phyloP scores from a whole-genome alignment of 768 basidiomycete genomes.

The Calocybe cyanea region DNA sequence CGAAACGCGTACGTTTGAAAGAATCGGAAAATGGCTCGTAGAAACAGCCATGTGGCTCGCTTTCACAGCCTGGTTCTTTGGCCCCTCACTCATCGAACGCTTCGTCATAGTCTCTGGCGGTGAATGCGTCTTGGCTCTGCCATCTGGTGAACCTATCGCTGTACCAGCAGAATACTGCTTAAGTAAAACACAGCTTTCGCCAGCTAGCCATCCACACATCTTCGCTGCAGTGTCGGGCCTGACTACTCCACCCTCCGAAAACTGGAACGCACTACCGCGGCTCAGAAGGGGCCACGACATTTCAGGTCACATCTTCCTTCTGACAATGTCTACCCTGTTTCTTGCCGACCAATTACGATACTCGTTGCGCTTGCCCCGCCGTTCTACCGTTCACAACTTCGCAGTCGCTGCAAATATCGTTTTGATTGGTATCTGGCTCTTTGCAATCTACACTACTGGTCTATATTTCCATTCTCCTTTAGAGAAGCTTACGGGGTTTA shows the following conservation, averaged over 20 bases:
- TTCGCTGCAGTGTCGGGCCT: constrained; percentile 44
- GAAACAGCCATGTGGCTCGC: constrained; percentile 67
- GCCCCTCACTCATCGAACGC: constrained; percentile 71
- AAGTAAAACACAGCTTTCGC: constrained; percentile 46
- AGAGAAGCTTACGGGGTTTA: constrained; percentile 83
- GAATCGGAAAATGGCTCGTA: constrained; percentile 50
- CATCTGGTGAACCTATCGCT: constrained; percentile 46
- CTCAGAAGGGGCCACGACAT: constrained; percentile 86
- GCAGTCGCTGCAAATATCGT: constrained; percentile 44
- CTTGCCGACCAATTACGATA: constrained; percentile 70
- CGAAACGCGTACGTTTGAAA: constrained; percentile 32
- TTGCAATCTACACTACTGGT: constrained; percentile 76
- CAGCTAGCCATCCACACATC: constrained; percentile 57
- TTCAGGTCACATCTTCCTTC: constrained; percentile 89
- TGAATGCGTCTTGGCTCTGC: constrained; percentile 67
- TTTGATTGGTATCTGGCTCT: constrained; percentile 62
- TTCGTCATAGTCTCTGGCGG: constrained; percentile 66
- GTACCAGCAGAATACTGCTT: constrained; percentile 61
- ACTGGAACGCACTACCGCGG: constrained; percentile 52
- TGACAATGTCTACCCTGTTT: constrained; percentile 76
- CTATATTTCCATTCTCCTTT: constrained; percentile 87
- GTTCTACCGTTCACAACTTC: constrained; percentile 41
- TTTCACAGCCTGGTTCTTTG: constrained; percentile 88
- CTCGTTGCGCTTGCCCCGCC: constrained; percentile 39
- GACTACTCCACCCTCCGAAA: constrained; percentile 32